Base-by-base conservation (phyloP, 768 basidiomycete genomes). In the Hypholoma sublateritium region DNA sequence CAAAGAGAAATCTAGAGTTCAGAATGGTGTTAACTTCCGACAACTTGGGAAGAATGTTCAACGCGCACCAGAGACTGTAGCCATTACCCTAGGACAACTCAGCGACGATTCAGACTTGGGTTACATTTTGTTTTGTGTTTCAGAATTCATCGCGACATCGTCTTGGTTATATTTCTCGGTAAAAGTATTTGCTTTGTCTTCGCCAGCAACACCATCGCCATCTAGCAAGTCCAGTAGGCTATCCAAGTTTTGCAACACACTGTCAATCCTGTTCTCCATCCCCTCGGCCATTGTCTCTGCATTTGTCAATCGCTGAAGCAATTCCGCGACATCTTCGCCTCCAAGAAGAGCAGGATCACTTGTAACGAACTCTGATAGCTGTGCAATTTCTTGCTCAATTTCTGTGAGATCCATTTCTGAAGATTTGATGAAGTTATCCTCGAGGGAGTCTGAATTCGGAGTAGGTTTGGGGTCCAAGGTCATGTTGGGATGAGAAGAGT, bases 211-310 rank as follows among this genome's bases (percentile, higher is more conserved):
- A 21, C 12, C 9, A 5, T 45, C 37, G 21, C 5, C 28, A 32
- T 80, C 80, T 19, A 89, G 70, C 11, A 67, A 68, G 5, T 70
- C 69, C 14, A 91, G 65, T 7, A 91, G 69, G 11, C 60, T 62
- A 65, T 90, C 86, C 57, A 91, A 70, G 50, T 81, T 81, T 43
- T 66, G 77, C 52, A 92, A 70, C 34, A 92, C 72, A 17, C 67
- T 75, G 64, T 92, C 88, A 41, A 92, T 71, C 60, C 79, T 81
- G 55, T 67, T 67, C 65, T 91, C 90, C 45, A 92, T 77, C 2
- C 77, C 84, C 32, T 73, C 66, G 3, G 88, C 89, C 60, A 90
- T 65, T 32, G 76, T 77, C 59, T 85, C 77, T 5, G 87, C 88
- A 16, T 68, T 67, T 28, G 87, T 82, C 41, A 92, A 71, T 42